These are phyloP conservation scores for Dendrobium chrysotoxum DNA, from an alignment of 106 monocot species.

Conservation along the genomic window DNA sequence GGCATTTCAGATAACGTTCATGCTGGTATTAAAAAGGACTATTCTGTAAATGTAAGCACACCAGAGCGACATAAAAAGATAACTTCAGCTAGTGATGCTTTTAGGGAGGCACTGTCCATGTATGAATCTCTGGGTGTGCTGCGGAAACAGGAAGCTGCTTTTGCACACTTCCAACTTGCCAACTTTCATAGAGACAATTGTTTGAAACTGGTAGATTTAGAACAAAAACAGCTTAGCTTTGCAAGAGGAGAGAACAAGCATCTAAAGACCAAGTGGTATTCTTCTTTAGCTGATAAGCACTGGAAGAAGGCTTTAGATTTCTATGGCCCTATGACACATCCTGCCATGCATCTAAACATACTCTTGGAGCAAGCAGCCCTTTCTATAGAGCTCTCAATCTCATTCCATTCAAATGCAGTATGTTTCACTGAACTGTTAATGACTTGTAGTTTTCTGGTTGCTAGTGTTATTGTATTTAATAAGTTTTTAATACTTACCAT, in stretches of 20 bases:
- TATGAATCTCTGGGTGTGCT: constrained; percentile 80
- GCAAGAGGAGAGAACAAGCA: constrained; percentile 46
- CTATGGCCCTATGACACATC: constrained; percentile 87
- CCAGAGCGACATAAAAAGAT: constrained; percentile 27
- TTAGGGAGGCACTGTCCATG: constrained; percentile 72
- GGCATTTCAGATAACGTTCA: constrained; percentile 22
- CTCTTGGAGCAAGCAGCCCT: constrained; percentile 79
- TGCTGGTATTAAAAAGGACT: constrained; percentile 17
- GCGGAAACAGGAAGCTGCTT: constrained; percentile 95
- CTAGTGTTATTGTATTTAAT: background rate
- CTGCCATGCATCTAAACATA: constrained; percentile 69
- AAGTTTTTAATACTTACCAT: background rate
- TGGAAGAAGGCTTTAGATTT: constrained; percentile 74
- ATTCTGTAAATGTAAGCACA: constrained; percentile 16
- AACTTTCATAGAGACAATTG: constrained; percentile 68
- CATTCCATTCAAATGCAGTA: constrained; percentile 62
- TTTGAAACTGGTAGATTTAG: constrained; percentile 57
- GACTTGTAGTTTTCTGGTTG: background rate
- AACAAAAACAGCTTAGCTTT: constrained; percentile 39
- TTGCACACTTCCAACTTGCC: constrained; percentile 80
- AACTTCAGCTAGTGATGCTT: constrained; percentile 75
- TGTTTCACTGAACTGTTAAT: constrained; percentile 12
- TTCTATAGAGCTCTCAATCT: constrained; percentile 39
- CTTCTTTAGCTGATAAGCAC: constrained; percentile 79
- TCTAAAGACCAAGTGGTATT: constrained; percentile 80